Conservation (phyloP, 495 filamentous ascomycete species). For the Hypomontagnella submonticulosa region DNA sequence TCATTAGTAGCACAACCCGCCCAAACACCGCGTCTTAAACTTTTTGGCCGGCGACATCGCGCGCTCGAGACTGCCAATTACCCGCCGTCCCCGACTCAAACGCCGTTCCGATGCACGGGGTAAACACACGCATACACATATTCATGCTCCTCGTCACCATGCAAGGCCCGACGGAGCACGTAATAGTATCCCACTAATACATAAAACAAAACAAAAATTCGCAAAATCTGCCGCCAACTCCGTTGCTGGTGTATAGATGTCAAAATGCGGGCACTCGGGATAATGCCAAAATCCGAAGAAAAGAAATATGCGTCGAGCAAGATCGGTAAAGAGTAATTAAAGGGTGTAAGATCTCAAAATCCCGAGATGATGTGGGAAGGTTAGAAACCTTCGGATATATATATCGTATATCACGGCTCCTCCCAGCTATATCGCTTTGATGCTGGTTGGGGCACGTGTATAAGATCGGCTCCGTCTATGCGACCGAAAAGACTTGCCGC, state of each 20-base stretch:
- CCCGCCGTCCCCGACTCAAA: conserved; percentile 10
- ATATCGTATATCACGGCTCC: conserved; percentile 45
- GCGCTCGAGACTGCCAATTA: conserved; percentile 2
- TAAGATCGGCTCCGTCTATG: conserved; percentile 55
- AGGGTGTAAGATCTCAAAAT: neutral
- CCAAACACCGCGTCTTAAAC: neutral
- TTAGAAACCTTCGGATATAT: neutral
- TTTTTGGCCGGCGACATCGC: neutral
- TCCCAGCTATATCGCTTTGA: conserved; percentile 66
- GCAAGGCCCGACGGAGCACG: no score
- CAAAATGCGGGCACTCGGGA: conserved; percentile 9
- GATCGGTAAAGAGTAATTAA: conserved; percentile 20
- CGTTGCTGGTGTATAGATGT: conserved; percentile 40
- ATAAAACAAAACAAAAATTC: conserved; percentile 24
- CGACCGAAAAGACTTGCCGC: conserved; percentile 23
- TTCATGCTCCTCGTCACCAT: conserved; percentile 21
- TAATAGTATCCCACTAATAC: no score
- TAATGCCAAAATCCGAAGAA: conserved; percentile 7
- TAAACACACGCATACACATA: neutral
- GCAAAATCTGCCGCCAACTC: conserved; percentile 36
- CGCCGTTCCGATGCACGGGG: conserved; percentile 34
- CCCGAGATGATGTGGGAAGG: no score
- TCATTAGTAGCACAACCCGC: conserved; percentile 9
- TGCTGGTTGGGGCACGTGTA: conserved; percentile 63
- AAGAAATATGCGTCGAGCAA: conserved; percentile 38